These are phyloP conservation scores for Leptographium flavum DNA, from an alignment of 2,329 filamentous ascomycete species.

Conservation along the genomic window DNA sequence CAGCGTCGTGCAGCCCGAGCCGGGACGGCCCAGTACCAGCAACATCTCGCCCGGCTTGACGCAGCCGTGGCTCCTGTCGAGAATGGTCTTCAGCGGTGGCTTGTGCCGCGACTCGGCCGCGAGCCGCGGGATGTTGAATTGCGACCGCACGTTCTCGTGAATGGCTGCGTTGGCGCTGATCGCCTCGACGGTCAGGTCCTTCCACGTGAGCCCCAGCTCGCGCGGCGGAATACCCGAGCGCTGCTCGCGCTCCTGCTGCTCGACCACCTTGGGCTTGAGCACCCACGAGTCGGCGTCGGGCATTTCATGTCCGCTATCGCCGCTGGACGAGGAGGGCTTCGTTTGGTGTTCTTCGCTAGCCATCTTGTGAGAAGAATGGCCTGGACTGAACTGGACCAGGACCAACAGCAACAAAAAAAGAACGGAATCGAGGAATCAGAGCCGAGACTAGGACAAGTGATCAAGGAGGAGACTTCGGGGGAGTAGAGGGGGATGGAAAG, in stretches of 20 bases:
- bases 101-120: conserved; percentile 37
- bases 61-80: conserved; percentile 45
- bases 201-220: conserved; percentile 48
- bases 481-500: too few species aligned
- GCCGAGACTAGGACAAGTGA: too few species aligned
- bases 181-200: conserved; percentile 47
- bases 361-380: too few species aligned
- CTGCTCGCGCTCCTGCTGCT: not conserved
- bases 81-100: conserved; percentile 46
- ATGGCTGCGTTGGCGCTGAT: conserved; percentile 46
- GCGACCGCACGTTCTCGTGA: conserved; percentile 49
- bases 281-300: not conserved
- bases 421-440: too few species aligned
- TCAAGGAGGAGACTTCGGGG: too few species aligned
- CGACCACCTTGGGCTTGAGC: not conserved
- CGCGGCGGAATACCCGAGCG: conserved; percentile 3
- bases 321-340: too few species aligned
- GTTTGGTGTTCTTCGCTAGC: too few species aligned
- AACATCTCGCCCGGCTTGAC: conserved; percentile 42
- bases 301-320: too few species aligned
- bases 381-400: too few species aligned
- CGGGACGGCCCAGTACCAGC: conserved; percentile 41
- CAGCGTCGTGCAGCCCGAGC: conserved; percentile 41
- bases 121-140: conserved; percentile 40
- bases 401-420: too few species aligned